Percentiles rank a stretch among this genome's conserved stretches.
phyloP scores from a whole-genome alignment of 139 green algal species.

The Tetraselmis chui region DNA sequence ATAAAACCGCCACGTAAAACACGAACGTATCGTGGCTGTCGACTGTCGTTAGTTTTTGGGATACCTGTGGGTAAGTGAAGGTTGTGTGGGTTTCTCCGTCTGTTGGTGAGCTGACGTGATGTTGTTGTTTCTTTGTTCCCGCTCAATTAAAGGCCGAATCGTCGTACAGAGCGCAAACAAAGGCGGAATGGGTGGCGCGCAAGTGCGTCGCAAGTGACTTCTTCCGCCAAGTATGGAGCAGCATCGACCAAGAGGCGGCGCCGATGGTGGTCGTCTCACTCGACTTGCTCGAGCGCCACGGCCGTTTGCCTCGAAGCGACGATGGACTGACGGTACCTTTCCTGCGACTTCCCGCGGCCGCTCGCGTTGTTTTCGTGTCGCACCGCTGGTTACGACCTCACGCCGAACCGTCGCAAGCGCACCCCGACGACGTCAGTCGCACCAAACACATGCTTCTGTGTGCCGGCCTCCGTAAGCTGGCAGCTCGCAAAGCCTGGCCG shows the following conservation, averaged over 20 bases:
- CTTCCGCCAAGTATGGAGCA: not conserved
- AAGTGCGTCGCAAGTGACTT: not conserved
- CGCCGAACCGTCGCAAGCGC: not conserved
- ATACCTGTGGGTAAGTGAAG: no score
- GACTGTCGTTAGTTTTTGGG: no score
- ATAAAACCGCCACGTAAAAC: no score
- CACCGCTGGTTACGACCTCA: not conserved
- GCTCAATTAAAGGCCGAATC: no score
- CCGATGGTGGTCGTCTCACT: not conserved
- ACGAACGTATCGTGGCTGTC: no score
- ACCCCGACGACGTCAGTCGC: not conserved
- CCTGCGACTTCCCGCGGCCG: not conserved
- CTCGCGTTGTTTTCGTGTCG: not conserved
- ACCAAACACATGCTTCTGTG: not conserved
- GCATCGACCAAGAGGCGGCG: not conserved
- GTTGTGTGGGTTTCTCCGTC: no score
- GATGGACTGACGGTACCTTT: not conserved
- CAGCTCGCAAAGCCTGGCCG: not conserved
- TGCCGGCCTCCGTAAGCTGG: not conserved
- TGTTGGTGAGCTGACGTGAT: no score
- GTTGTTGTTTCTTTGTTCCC: no score
- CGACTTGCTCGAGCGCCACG: not conserved
- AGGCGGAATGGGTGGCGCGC: not conserved
- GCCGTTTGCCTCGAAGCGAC: not conserved
- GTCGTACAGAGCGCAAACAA: no score